A percentile compares a stretch with the other conserved stretches of the same genome.
phyloP scores from a whole-genome alignment of 768 basidiomycete species.

The Boletus vinaceobasis region DNA sequence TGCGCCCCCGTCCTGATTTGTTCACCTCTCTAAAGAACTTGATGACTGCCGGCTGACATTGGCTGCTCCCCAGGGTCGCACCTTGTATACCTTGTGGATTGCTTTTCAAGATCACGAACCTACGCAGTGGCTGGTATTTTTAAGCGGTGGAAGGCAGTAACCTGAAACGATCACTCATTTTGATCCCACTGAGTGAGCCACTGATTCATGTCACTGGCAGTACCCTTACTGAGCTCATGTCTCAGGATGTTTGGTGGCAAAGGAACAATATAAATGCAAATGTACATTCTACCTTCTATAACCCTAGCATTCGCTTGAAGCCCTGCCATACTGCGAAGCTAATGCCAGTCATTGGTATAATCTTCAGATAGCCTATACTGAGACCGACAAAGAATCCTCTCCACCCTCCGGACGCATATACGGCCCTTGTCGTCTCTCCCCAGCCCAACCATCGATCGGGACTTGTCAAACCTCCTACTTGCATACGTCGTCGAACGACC shows the following conservation, averaged over 20 bases:
- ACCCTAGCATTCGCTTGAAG: slow-evolving; percentile 27
- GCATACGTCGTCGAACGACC: slow-evolving; percentile 88
- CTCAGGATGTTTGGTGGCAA: not conserved
- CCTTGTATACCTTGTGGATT: not conserved
- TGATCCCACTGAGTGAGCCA: too few species aligned
- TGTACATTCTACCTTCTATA: slow-evolving; percentile 21
- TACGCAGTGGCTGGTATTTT: not conserved
- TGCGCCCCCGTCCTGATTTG: slow-evolving; percentile 23
- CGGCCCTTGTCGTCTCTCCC: slow-evolving; percentile 65
- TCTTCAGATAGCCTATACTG: slow-evolving; percentile 89
- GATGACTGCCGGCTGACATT: too few species aligned
- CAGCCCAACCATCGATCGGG: slow-evolving; percentile 78
- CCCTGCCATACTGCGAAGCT: slow-evolving; percentile 88
- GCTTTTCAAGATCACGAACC: not conserved
- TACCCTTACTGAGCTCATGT: not conserved
- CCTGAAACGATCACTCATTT: not conserved
- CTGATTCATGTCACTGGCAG: not conserved
- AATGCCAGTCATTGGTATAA: slow-evolving; percentile 94
- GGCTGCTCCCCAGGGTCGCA: too few species aligned
- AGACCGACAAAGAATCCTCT: slow-evolving; percentile 90
- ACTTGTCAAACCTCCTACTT: slow-evolving; percentile 82
- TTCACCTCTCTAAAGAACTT: too few species aligned
- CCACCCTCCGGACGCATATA: slow-evolving; percentile 72
- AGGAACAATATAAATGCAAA: not conserved
- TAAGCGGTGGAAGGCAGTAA: not conserved